Conservation (phyloP, 78 protist genomes). For the Dictyostelium citrinum region DNA sequence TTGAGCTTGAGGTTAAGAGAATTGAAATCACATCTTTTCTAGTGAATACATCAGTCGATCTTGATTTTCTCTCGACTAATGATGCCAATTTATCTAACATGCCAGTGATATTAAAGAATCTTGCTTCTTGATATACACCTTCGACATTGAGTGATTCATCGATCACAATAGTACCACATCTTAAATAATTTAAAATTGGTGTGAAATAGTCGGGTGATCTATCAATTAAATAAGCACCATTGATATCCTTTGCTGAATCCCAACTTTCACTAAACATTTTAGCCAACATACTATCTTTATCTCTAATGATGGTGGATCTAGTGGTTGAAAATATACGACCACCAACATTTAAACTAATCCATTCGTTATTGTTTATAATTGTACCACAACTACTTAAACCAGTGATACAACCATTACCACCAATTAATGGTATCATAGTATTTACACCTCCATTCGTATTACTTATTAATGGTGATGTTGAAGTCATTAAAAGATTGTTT, state of each 20-base stretch:
- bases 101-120: conserved; percentile 76
- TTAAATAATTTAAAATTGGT: conserved; percentile 49
- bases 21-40: conserved; percentile 82
- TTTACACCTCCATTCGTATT: not conserved
- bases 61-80: conserved; percentile 42
- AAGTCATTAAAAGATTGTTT: not conserved
- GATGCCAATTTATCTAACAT: conserved; percentile 64
- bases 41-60: conserved; percentile 27
- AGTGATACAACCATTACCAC: not conserved
- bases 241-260: conserved; percentile 69
- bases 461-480: not conserved
- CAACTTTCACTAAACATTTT: conserved; percentile 84
- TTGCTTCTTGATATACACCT: conserved; percentile 81
- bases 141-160: conserved; percentile 52
- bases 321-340: conserved; percentile 79
- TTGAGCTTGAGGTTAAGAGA: conserved; percentile 64
- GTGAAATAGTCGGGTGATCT: conserved; percentile 82
- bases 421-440: not conserved
- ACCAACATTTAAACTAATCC: conserved; percentile 84
- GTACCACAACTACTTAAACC: not conserved
- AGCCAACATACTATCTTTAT: conserved; percentile 68
- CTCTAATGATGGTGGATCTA: conserved; percentile 21
- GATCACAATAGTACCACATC: conserved; percentile 70
- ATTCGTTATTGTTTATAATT: conserved; percentile 14
- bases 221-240: conserved; percentile 78